Conservation (phyloP, 345 rosid genomes). For the Chamaenerion angustifolium region DNA sequence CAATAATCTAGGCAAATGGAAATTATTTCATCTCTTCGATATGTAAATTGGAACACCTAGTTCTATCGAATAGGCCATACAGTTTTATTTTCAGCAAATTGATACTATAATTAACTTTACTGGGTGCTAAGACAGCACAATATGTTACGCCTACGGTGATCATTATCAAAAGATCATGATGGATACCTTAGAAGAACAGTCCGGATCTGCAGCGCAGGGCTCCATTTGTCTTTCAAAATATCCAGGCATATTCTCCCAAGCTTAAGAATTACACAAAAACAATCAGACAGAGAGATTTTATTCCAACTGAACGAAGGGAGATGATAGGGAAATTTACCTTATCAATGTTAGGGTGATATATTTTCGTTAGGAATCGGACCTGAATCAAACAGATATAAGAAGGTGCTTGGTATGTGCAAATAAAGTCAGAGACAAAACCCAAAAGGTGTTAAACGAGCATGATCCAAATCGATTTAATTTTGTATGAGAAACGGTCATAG, state of each 20-base stretch:
- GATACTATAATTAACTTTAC: not conserved
- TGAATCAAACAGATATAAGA: conserved; percentile 16
- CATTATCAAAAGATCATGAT: not conserved
- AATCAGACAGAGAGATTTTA: conserved; percentile 1
- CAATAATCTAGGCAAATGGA: too few species aligned
- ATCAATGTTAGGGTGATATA: conserved; percentile 95
- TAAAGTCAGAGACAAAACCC: not conserved
- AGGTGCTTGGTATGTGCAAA: not conserved
- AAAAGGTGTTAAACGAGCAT: too few species aligned
- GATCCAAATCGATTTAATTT: too few species aligned
- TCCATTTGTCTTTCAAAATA: conserved; percentile 98
- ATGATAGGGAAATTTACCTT: conserved; percentile 41
- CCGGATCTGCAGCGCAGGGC: conserved; percentile 97
- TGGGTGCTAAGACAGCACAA: too few species aligned
- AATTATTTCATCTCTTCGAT: too few species aligned
- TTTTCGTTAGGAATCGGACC: conserved; percentile 98
- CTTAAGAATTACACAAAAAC: conserved; percentile 20
- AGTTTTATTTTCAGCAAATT: not conserved
- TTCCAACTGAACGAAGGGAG: not conserved
- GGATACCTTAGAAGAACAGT: conserved; percentile 90
- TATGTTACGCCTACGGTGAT: not conserved
- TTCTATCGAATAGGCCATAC: not conserved
- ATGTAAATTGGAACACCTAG: not conserved
- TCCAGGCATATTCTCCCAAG: conserved; percentile 99
- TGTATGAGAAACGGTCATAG: too few species aligned